phyloP scores from a whole-genome alignment of 805 yeast genomes.

The Spathaspora gorwiae region DNA sequence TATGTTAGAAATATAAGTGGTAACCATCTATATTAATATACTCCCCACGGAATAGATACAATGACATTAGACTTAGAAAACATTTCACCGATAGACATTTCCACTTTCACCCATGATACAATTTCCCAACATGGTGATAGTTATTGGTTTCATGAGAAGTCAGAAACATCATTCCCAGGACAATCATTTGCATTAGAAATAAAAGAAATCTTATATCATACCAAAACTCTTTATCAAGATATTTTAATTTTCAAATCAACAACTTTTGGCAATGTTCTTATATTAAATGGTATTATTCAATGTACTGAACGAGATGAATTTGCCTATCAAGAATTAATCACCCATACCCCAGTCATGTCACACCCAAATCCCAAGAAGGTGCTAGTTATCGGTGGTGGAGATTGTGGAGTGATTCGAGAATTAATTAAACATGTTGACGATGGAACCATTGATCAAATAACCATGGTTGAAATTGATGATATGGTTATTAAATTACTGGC shows the following conservation, averaged over 20 bases:
- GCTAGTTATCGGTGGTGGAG: constrained; percentile 92
- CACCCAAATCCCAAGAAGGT: constrained; percentile 74
- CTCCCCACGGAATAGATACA: too few species aligned
- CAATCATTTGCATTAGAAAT: constrained; percentile 73
- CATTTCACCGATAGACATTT: constrained; percentile 9
- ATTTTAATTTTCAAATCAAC: constrained; percentile 72
- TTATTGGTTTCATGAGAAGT: constrained; percentile 75
- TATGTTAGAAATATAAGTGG: too few species aligned
- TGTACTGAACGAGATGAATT: constrained; percentile 91
- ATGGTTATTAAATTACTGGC: constrained; percentile 69
- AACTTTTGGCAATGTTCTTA: constrained; percentile 81
- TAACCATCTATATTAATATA: too few species aligned
- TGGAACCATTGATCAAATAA: constrained; percentile 54
- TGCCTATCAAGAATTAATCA: constrained; percentile 88
- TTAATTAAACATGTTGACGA: constrained; percentile 63
- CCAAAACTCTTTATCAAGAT: constrained; percentile 72
- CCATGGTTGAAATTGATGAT: constrained; percentile 86
- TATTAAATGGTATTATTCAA: constrained; percentile 85
- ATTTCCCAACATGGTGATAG: constrained; percentile 17
- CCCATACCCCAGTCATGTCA: constrained; percentile 75
- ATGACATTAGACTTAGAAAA: not conserved
- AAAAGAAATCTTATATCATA: constrained; percentile 59
- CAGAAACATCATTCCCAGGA: constrained; percentile 76
- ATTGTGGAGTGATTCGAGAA: constrained; percentile 91
- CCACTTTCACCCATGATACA: constrained; percentile 24